Evolutionary conservation across 305 asterid genomes (phyloP).

Genomic region (Withania somnifera): DNA sequence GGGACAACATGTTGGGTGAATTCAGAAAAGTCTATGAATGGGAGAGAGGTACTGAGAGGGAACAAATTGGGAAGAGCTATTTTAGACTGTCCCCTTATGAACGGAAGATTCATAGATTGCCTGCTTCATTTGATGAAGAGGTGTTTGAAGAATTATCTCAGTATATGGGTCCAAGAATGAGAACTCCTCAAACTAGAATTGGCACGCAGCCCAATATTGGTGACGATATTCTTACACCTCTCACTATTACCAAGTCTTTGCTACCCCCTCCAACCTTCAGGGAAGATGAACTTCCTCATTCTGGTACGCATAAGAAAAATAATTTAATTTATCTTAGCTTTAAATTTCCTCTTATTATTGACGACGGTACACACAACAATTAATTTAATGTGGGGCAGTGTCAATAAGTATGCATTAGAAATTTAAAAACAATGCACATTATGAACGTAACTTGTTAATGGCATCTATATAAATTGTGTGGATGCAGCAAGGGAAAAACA

Average conservation of each 20-base stretch:
- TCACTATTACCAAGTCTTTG: slow-evolving; percentile 5
- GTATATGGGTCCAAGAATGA: slow-evolving; percentile 36
- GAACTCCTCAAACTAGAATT: slow-evolving; percentile 11
- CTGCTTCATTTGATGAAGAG: slow-evolving; percentile 44
- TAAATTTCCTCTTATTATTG: not conserved
- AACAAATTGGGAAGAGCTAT: slow-evolving; percentile 29
- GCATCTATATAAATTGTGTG: not conserved
- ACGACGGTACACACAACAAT: not conserved
- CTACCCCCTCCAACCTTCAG: slow-evolving; percentile 18
- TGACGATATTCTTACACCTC: slow-evolving; percentile 9
- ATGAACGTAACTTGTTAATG: not conserved
- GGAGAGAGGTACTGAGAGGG: slow-evolving; percentile 40
- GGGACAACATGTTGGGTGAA: slow-evolving; percentile 47
- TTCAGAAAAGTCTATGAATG: slow-evolving; percentile 41
- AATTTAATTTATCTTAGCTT: not conserved
- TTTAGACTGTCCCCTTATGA: slow-evolving; percentile 37
- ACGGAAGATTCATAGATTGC: slow-evolving; percentile 33
- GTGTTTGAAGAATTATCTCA: slow-evolving; percentile 39
- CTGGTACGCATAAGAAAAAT: not conserved
- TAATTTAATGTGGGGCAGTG: not conserved
- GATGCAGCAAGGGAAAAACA: slow-evolving; percentile 24
- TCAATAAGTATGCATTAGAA: too few species aligned
- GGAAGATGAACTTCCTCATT: slow-evolving; percentile 16
- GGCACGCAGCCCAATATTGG: not conserved
- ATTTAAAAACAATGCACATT: not conserved